Conservation (phyloP, 2,329 filamentous ascomycete species). For the Penicillium paneum region DNA sequence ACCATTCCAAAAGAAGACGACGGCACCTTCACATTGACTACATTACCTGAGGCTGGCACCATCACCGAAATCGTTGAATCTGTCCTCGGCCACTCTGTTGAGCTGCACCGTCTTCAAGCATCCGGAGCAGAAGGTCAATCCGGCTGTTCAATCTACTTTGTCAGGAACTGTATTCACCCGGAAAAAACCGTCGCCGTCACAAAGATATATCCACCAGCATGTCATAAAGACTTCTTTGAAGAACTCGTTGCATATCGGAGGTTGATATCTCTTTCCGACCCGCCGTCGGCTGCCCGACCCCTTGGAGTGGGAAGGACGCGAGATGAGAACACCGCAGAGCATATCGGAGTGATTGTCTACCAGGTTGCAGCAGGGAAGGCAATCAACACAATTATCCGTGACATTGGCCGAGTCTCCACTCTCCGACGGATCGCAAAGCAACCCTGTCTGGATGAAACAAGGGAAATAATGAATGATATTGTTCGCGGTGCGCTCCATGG, state of each 20-base stretch:
- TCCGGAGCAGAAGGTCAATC: constrained; percentile 2
- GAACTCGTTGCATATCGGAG: constrained; percentile 1
- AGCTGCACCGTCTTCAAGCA: constrained; percentile 1
- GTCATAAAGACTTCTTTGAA: neutral
- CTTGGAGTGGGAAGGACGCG: constrained; percentile 1
- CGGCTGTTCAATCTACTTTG: neutral
- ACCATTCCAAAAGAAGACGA: neutral
- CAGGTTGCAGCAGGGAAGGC: neutral
- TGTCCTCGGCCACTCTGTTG: neutral
- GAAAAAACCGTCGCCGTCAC: neutral
- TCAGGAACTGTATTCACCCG: neutral
- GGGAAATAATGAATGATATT: neutral
- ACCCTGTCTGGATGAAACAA: neutral
- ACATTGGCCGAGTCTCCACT: neutral
- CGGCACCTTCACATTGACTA: neutral
- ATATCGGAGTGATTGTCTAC: constrained; percentile 1
- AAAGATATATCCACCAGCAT: neutral
- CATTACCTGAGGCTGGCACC: neutral
- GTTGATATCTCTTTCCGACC: neutral
- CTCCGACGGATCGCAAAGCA: neutral
- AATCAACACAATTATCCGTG: constrained; percentile 2
- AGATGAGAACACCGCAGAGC: neutral
- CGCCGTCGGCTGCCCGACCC: neutral
- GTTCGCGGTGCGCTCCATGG: neutral
- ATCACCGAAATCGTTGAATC: neutral